Evolutionary conservation across 805 yeast species (phyloP).

Genomic region (Kurtzmaniella cleridarum): DNA sequence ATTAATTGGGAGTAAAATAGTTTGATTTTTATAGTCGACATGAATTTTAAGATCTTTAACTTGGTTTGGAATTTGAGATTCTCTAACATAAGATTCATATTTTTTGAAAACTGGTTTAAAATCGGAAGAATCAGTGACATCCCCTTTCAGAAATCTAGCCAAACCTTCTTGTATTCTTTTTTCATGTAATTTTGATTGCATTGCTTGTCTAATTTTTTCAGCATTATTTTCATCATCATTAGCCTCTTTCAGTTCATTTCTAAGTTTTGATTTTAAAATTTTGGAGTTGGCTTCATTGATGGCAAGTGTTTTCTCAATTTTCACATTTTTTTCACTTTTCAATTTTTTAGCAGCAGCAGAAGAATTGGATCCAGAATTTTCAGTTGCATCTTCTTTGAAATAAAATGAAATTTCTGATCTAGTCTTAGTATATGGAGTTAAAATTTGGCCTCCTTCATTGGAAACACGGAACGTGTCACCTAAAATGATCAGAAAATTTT

Average conservation of each 20-base stretch:
- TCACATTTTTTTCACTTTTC: slow-evolving; percentile 36
- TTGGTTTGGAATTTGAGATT: slow-evolving; percentile 79
- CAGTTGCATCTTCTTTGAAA: slow-evolving; percentile 64
- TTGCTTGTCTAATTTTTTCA: slow-evolving; percentile 74
- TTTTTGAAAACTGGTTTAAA: slow-evolving; percentile 75
- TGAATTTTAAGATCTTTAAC: slow-evolving; percentile 82
- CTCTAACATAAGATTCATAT: slow-evolving; percentile 91
- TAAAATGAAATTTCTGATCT: slow-evolving; percentile 77
- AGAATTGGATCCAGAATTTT: slow-evolving; percentile 20
- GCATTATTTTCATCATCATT: slow-evolving; percentile 56
- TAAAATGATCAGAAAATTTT: slow-evolving; percentile 63
- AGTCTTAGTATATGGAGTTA: slow-evolving; percentile 70
- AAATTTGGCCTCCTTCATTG: slow-evolving; percentile 48
- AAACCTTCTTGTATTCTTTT: slow-evolving; percentile 84
- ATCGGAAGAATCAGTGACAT: slow-evolving; percentile 59
- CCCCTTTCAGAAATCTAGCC: slow-evolving; percentile 74
- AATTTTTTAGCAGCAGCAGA: slow-evolving; percentile 21
- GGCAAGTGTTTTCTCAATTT: slow-evolving; percentile 25
- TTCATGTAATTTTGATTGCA: slow-evolving; percentile 78
- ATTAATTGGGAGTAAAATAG: slow-evolving; percentile 82
- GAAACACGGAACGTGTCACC: slow-evolving; percentile 78
- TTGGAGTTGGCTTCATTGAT: slow-evolving; percentile 46
- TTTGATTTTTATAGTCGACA: slow-evolving; percentile 83
- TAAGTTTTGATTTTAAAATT: slow-evolving; percentile 69
- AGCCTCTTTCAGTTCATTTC: slow-evolving; percentile 67